Evolutionary conservation across 768 basidiomycete genomes (phyloP), one percentile per base, ranked within the genome.

Genomic region (Collybia nuda): DNA sequence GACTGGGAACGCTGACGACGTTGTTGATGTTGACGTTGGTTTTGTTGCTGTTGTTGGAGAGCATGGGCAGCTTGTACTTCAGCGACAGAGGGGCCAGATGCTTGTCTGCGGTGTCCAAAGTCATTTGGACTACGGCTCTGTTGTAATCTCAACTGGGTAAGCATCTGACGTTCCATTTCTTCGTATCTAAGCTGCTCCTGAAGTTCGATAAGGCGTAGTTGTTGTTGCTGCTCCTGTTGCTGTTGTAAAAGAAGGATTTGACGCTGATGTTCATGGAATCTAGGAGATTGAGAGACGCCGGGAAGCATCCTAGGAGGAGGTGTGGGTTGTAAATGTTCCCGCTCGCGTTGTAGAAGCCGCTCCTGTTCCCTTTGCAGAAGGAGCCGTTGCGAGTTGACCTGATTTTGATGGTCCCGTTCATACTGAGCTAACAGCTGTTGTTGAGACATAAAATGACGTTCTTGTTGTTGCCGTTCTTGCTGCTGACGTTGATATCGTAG

Each of bases 291-390:
- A 3, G 86, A 83, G 18, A 80, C 78, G 18, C 56, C 54, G 5
- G 86, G 82, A 23, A 82, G 79, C 82, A 89, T 83, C 36, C 87
- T 79, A 23, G 88, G 86, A 23, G 88, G 85, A 1, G 89, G 85
- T 0, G 86, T 85, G 22, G 73, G 75, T 50, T 75, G 76, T 53
- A 74, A 76, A 46, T 75, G 74, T 28, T 69, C 69, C 43, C 74
- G 73, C 42, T 73, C 64, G 50, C 79, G 80, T 52, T 82, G 77
- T 39, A 80, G 78, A 40, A 78, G 78, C 3, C 32, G 32, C 9
- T 32, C 32, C 14, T 32, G 32, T 32, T 32, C 32, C 32, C 32
- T 32, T 40, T 81, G 81, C 47, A 73, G 65, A 37, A 76, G 67
- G 19, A 73, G 67, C 39, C 73, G 67, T 40, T 77, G 77, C 18